Conservation (phyloP, 352 stramenopile species). For the Globisporangium carolinianum region DNA sequence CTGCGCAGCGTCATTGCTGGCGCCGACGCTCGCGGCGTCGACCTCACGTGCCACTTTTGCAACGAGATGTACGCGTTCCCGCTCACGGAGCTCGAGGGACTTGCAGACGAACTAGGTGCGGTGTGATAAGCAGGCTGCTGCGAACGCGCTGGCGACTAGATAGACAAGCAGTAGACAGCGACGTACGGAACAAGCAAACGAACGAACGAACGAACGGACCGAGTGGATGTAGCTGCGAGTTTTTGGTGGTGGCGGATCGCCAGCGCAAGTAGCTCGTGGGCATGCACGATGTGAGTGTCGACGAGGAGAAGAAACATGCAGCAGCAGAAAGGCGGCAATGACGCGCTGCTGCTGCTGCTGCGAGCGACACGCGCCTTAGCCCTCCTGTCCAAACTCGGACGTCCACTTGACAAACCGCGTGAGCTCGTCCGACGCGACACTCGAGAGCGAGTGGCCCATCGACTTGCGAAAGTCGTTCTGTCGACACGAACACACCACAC, state of each 20-base stretch:
- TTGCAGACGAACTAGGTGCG: slow-evolving; percentile 8
- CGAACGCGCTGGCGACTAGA: background rate
- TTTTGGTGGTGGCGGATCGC: no score
- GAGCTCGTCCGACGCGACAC: slow-evolving; percentile 96
- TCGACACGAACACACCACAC: background rate
- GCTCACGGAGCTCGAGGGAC: slow-evolving; percentile 29
- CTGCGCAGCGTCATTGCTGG: slow-evolving; percentile 44
- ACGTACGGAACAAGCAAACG: background rate
- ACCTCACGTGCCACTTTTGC: slow-evolving; percentile 82
- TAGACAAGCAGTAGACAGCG: background rate
- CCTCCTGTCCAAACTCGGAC: slow-evolving; percentile 98
- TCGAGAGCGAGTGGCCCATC: slow-evolving; percentile 91
- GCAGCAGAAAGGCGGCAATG: background rate
- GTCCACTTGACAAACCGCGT: slow-evolving; percentile 98
- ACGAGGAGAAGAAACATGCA: no score
- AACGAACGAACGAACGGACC: background rate
- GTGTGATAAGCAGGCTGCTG: no score
- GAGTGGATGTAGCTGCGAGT: background rate
- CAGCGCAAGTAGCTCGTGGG: no score
- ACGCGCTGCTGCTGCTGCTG: background rate
- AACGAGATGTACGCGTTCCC: slow-evolving; percentile 75
- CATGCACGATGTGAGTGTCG: no score
- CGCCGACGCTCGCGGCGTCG: slow-evolving; percentile 43
- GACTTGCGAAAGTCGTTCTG: slow-evolving; percentile 95
- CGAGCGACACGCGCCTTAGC: slow-evolving; percentile 31